Evolutionary conservation across 805 yeast species (phyloP), one percentile per base, ranked within the genome.

Genomic region (Candida orba): DNA sequence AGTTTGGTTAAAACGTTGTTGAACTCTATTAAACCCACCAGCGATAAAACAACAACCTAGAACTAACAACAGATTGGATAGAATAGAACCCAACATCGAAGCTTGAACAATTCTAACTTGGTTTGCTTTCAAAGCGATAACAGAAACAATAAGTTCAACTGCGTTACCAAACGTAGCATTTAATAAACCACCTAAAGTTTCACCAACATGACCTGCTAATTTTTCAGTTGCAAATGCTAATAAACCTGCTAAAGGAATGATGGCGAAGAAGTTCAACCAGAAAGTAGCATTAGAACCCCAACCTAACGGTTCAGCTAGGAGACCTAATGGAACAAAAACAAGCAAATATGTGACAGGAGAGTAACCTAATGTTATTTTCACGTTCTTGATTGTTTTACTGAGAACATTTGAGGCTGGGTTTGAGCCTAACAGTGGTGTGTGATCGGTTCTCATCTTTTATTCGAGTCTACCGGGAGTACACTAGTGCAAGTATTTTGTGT

Each of bases 131-230:
- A 93, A 71, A 1, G 99, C 99, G 53, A 93, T 88, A 24, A 93
- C 71, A 2, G 96, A 85, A 31, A 93, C 98, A 63, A 93, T 93
- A 47, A 93, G 78, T 67, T 93, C 99, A 20, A 93, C 96, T 3
- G 98, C 98, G 63, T 93, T 93, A 46, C 99, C 99, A 62, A 93
- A 87, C 9, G 98, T 90, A 3, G 99, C 99, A 66, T 93, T 93
- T 57, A 93, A 72, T 50, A 93, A 72, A 1, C 98, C 98, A 13
- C 99, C 98, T 22, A 91, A 52, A 9, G 97, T 90, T 57, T 88
- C 85, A 47, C 98, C 97, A 30, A 88, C 88, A 50, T 84, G 81
- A 46, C 78, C 85, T 36, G 96, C 79, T 44, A 93, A 71, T 57
- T 89, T 95, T 63, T 93, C 99, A 5, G 99, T 93, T 34, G 96